A percentile compares a stretch with the other conserved stretches of the same genome.
Conservation (phyloP, 352 stramenopile species). For the Phytophthora melonis region DNA sequence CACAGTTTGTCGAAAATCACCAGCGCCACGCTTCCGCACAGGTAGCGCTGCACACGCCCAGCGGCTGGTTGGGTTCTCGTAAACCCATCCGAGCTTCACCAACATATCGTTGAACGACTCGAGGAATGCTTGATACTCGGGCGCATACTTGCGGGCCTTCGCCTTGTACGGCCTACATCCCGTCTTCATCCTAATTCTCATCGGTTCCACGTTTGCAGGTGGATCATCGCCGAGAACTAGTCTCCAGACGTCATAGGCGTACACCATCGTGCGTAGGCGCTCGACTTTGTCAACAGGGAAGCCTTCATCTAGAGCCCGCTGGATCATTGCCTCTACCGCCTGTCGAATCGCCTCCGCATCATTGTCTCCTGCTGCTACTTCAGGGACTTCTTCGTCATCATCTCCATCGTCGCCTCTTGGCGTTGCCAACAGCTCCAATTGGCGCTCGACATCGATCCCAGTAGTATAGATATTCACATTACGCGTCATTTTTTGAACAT, state of each 20-base stretch:
- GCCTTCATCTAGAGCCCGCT: slow-evolving; percentile 3
- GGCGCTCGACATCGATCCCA: slow-evolving; percentile 18
- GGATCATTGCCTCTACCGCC: slow-evolving; percentile 15
- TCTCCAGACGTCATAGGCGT: slow-evolving; percentile 14
- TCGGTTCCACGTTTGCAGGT: slow-evolving; percentile 16
- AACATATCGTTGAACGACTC: slow-evolving; percentile 16
- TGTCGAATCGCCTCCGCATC: not conserved
- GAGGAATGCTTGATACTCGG: slow-evolving; percentile 26
- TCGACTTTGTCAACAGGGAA: slow-evolving; percentile 18
- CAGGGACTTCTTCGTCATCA: slow-evolving; percentile 10
- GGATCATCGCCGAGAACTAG: slow-evolving; percentile 16
- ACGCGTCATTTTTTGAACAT: too few species aligned
- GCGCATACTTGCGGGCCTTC: slow-evolving; percentile 12
- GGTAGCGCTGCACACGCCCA: slow-evolving; percentile 19
- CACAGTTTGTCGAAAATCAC: slow-evolving; percentile 8
- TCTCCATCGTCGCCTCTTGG: slow-evolving; percentile 10
- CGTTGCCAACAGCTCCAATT: slow-evolving; percentile 15
- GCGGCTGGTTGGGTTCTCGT: slow-evolving; percentile 19
- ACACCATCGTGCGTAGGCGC: slow-evolving; percentile 8
- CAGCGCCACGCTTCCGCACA: slow-evolving; percentile 2
- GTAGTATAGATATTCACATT: too few species aligned
- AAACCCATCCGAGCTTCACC: slow-evolving; percentile 20
- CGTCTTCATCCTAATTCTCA: slow-evolving; percentile 13
- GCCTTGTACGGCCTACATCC: slow-evolving; percentile 7
- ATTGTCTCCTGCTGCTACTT: not conserved